These are phyloP conservation scores for Candida pseudoglaebosa DNA, from an alignment of 805 yeast genomes.

Conservation along the genomic window DNA sequence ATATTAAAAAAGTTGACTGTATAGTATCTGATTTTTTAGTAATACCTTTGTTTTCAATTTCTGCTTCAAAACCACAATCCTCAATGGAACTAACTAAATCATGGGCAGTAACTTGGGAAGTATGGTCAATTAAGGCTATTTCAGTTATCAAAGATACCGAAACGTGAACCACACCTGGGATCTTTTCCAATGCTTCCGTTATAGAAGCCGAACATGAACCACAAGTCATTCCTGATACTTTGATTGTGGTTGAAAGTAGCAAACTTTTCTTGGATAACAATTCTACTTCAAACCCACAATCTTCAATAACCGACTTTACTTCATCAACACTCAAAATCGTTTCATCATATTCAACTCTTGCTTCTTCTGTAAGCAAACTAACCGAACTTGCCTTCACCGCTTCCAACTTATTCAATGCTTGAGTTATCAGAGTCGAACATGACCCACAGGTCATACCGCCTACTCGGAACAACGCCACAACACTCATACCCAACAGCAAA, in stretches of 20 bases:
- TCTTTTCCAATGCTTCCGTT: constrained; percentile 45
- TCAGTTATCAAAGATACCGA: constrained; percentile 75
- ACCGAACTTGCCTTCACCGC: constrained; percentile 27
- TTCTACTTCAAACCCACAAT: constrained; percentile 23
- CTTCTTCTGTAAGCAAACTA: constrained; percentile 36
- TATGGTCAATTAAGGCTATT: constrained; percentile 57
- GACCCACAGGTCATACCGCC: constrained; percentile 49
- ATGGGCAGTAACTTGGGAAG: constrained; percentile 25
- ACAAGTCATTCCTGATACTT: constrained; percentile 84
- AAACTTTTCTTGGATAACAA: constrained; percentile 3
- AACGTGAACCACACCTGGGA: constrained; percentile 51
- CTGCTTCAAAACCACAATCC: constrained; percentile 44
- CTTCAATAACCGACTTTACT: constrained; percentile 23
- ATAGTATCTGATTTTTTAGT: constrained; percentile 2
- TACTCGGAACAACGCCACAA: constrained; percentile 16
- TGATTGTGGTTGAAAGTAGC: constrained; percentile 12
- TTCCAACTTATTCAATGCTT: constrained; percentile 20
- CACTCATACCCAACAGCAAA: constrained; percentile 4
- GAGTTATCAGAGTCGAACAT: constrained; percentile 38
- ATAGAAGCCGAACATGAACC: constrained; percentile 77
- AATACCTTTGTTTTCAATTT: not conserved
- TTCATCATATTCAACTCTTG: constrained; percentile 21
- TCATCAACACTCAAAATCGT: constrained; percentile 10
- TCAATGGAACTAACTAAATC: constrained; percentile 55
- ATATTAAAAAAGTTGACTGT: constrained; percentile 24